These are phyloP conservation scores for Ascochyta rabiei DNA, from an alignment of 2,329 filamentous ascomycete genomes.

Conservation along the genomic window DNA sequence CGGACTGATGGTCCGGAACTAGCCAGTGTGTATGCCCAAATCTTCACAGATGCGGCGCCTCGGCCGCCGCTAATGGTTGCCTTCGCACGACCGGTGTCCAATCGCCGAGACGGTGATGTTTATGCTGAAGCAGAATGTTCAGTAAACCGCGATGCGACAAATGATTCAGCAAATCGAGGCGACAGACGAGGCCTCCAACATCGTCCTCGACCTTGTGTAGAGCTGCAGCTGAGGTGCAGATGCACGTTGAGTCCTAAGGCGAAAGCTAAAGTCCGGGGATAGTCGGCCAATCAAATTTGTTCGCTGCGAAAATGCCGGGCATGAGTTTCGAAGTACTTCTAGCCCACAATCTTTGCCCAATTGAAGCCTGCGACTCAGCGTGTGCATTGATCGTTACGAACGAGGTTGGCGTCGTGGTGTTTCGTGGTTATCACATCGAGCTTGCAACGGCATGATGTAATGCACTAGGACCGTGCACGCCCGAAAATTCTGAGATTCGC, in stretches of 20 bases:
- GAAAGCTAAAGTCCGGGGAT: constrained; percentile 6
- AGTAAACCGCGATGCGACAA: neutral
- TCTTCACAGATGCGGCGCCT: constrained; percentile 18
- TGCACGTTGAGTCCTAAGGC: neutral
- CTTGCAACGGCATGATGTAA: constrained; percentile 5
- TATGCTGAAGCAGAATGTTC: neutral
- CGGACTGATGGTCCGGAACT: constrained; percentile 19
- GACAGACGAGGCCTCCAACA: neutral
- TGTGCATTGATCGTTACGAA: neutral
- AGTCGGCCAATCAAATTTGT: constrained; percentile 12
- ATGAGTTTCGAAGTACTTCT: constrained; percentile 7
- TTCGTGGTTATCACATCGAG: neutral
- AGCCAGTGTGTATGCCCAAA: constrained; percentile 14
- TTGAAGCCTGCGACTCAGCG: neutral
- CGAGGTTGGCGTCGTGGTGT: neutral
- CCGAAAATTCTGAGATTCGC: neutral
- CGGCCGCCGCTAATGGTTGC: constrained; percentile 20
- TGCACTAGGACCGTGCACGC: neutral
- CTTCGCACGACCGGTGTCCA: constrained; percentile 6
- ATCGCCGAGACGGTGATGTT: constrained; percentile 1
- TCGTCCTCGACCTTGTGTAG: neutral
- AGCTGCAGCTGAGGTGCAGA: constrained; percentile 9
- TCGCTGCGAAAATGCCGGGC: neutral
- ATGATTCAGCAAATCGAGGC: neutral
- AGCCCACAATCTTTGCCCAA: constrained; percentile 1